Evolutionary conservation across 2,329 filamentous ascomycete species (phyloP), one percentile per base, ranked within the genome.

Genomic region (Penicillium hesseltinei): DNA sequence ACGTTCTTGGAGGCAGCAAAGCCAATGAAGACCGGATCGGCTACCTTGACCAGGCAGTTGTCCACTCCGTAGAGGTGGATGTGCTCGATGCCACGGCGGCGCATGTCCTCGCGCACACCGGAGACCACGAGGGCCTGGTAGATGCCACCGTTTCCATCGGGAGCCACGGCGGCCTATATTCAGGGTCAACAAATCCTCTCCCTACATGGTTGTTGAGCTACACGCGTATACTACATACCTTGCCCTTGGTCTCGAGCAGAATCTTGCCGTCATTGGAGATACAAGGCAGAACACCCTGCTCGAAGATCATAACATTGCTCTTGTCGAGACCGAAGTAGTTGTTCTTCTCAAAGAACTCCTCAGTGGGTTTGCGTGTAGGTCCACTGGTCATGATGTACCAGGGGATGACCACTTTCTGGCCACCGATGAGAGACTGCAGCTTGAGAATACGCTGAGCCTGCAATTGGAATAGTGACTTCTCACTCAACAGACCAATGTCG

Each of bases 331-430:
- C 94, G 75, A 99, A 99, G 81, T 92, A 97, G 57, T 85, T 84
- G 81, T 97, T 83, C 76, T 96, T 83, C 73, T 89, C 80, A 77
- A 99, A 97, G 81, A 94, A 99, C 61, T 89, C 82, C 81, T 96
- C 90, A n/a, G 94, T 99, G 40, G 92, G 91, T 60, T 86, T 86
- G 65, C 92, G 86, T 8, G 94, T 99, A 45, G 94, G 94, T 5
- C 94, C 94, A 70, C 91, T 96, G 69, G 94, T 99, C 94, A 99
- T 99, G 76, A 99, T 91, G 78, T 99, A 99, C 94, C 94, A 99
- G 13, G 94, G 94, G 42, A 97, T 87, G 33, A 88, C 81, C 43
- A 86, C 85, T 54, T 80, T 80, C 62, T 76, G 75, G 64, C 82
- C 82, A 57, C 83, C 83, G 53, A 93, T 92, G 63, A 97, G 81